Percentiles rank a stretch among this genome's conserved stretches.
Conservation (phyloP, 1,284 basidiomycete species). For the Ganoderma lucidum region DNA sequence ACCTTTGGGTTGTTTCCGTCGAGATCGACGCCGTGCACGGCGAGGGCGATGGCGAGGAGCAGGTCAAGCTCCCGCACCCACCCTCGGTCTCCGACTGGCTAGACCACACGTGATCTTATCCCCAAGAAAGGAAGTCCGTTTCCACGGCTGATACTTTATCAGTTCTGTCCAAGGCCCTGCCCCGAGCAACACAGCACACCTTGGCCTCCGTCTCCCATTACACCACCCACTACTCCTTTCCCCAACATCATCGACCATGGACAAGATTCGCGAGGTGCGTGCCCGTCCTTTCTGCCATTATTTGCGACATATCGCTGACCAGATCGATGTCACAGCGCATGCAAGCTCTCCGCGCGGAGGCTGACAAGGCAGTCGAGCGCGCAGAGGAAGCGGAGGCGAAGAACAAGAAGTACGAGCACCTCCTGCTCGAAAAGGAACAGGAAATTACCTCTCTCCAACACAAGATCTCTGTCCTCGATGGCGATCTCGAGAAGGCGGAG, state of each 20-base stretch:
- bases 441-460: conserved; percentile 87
- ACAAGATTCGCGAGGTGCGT: conserved; percentile 78
- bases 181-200: conserved; percentile 37
- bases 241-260: conserved; percentile 55
- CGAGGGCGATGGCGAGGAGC: conserved; percentile 23
- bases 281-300: background rate
- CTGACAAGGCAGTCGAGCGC: conserved; percentile 81
- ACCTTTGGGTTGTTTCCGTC: background rate
- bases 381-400: conserved; percentile 89
- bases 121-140: conserved; percentile 32
- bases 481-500: conserved; percentile 83
- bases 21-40: conserved; percentile 18
- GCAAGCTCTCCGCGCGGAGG: conserved; percentile 81
- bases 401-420: conserved; percentile 86
- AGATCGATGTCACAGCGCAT: conserved; percentile 61
- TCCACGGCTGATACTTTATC: conserved; percentile 45
- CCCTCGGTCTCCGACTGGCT: conserved; percentile 9
- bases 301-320: conserved; percentile 9
- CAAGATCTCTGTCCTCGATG: conserved; percentile 76
- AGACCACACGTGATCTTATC: conserved; percentile 19
- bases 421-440: conserved; percentile 87
- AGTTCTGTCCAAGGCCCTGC: conserved; percentile 40
- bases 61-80: conserved; percentile 8
- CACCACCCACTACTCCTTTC: conserved; percentile 19
- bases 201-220: conserved; percentile 26